These are phyloP conservation scores for Peniophora sp. DNA, from an alignment of 1,284 basidiomycete species.

Conservation along the genomic window DNA sequence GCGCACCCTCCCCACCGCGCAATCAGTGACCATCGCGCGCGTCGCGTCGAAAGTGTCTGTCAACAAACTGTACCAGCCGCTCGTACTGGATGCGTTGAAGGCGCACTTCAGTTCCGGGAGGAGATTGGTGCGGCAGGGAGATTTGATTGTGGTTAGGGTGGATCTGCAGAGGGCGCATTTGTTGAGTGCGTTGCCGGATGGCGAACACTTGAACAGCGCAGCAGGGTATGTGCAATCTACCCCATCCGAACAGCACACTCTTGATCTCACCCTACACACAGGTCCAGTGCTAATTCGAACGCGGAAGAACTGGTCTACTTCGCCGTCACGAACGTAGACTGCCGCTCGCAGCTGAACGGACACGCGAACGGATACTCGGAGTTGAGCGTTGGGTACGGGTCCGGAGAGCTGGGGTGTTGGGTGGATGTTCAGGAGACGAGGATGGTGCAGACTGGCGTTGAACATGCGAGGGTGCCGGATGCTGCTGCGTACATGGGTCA, in stretches of 20 bases:
- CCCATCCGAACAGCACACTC: no score
- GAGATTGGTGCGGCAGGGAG: slow-evolving; percentile 71
- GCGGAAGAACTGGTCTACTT: slow-evolving; percentile 53
- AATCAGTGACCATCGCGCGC: slow-evolving; percentile 71
- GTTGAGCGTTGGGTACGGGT: slow-evolving; percentile 38
- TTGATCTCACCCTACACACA: not conserved
- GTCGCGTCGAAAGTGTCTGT: slow-evolving; percentile 77
- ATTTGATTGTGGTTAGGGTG: slow-evolving; percentile 72
- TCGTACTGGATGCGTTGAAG: slow-evolving; percentile 66
- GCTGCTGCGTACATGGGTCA: slow-evolving; percentile 19
- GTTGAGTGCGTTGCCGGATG: not conserved
- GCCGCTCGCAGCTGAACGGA: slow-evolving; percentile 38
- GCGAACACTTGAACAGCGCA: no score
- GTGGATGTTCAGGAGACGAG: slow-evolving; percentile 69
- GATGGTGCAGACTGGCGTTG: slow-evolving; percentile 74
- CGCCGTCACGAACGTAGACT: slow-evolving; percentile 71
- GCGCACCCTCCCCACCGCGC: slow-evolving; percentile 67
- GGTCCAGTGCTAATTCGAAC: not conserved
- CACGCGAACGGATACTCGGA: slow-evolving; percentile 27
- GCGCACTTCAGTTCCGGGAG: slow-evolving; percentile 52
- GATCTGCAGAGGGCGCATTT: slow-evolving; percentile 34
- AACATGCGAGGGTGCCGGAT: slow-evolving; percentile 61
- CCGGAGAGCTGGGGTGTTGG: slow-evolving; percentile 81
- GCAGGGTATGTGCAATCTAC: no score
- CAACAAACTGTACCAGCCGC: slow-evolving; percentile 64